Evolutionary conservation across 1,284 basidiomycete genomes (phyloP), one percentile per base, ranked within the genome.

Genomic region (Boletus mariae): DNA sequence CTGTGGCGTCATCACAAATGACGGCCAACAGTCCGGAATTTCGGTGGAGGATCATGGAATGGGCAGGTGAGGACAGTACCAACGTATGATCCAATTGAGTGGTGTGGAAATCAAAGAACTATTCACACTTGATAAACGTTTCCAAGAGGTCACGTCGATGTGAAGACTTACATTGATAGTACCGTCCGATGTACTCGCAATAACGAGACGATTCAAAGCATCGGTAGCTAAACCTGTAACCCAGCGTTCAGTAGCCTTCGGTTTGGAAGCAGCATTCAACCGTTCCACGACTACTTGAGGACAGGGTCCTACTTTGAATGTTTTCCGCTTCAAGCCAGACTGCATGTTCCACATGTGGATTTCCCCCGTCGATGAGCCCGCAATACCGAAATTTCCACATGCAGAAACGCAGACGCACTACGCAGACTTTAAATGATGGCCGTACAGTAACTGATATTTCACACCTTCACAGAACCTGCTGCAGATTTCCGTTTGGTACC

Each of bases 81-180:
- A 93, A 60, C 0, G 85, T 85, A 52, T 89, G 75, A 52, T 89
- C 77, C 47, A 92, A 72, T 59, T 83, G 82, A 10, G 90, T 84
- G 0, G 87, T 86, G 66, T 94, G 88, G 71, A 99, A 99, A 71
- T 99, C 92, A 65, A 98, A 99, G 76, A 98, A 98, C 91, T 97
- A 44, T 3, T 8, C 29, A 13, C 13, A 15, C 28, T 44, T 6
- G 47, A 35, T 64, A 47, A 59, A 47, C 26, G 37, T n/a, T 34
- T n/a, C 32, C 12, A 42, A 42, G 31, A 31, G 3, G 11, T 25
- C 6, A 31, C 29, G 34, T 37, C 11, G 26, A 45, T 8, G n/a
- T 34, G 32, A 58, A 20, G 13, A 77, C 89, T 59, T 66, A 95
- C 93, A 64, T 92, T 91, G 52, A 97, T 71, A 17, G 85, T 90